Evolutionary conservation across 2,329 filamentous ascomycete species (phyloP), one percentile per base, ranked within the genome.

Genomic region (Polytolypa hystricis): DNA sequence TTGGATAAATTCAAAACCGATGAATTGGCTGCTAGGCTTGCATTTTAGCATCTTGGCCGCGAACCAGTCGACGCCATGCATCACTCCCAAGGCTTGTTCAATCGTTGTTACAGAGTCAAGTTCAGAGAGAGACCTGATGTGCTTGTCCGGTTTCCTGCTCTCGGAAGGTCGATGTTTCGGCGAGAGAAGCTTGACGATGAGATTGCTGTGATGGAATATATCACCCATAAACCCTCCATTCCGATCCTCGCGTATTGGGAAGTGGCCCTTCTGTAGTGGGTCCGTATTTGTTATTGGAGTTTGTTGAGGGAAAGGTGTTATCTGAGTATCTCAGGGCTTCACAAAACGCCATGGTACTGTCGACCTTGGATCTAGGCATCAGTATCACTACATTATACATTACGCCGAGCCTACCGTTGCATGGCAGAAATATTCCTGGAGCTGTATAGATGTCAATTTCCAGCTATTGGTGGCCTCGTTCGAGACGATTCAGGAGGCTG

Each of bases 381-480:
- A 41, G 37, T 11, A 46, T 52, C 29, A 14, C 38, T 27, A 39
- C 32, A 21, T 39, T 54, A 31, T 27, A 39, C 32, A 21, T 39
- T 54, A 31, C 45, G 38, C 32, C 47, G 16, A 36, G 47, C 44
- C 10, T 56, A 53, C 37, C 43, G 18, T n/a, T 29, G 26, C 12
- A 53, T 54, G 42, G 47, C 51, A 14, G 40, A 46, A n/a, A 38
- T 55, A 6, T 27, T 53, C 6, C 43, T 54, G 10, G 41, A 53
- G 39, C 45, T 56, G 9, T 49, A 45, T 2, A 50, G 49, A 30
- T 42, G 44, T 10, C 29, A 39, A 30, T 53, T 56, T 30, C 39
- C 44, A 3, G 45, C 33, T 12, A 56, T 54, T 41, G 49, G 53
- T 25, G 47, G 46, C 16, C 18, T 53, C 2, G 27, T 31, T 12